Evolutionary conservation across 345 rosid species (phyloP), one percentile per base, ranked within the genome.

Genomic region (Eucalyptus paniculata): DNA sequence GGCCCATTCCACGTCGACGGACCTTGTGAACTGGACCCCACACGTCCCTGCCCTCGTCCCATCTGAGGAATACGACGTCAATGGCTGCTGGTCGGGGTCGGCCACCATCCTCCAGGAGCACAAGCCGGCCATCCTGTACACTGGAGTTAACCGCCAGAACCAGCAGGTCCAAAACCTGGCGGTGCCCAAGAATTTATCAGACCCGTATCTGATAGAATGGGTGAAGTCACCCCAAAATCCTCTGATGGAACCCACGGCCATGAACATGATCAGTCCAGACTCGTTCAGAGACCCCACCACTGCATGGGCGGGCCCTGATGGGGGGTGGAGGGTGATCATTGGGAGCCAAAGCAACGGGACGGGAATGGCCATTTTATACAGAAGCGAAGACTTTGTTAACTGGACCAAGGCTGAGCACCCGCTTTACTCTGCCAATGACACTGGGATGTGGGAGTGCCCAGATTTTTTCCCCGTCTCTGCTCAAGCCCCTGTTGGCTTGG

Each of bases 371-470:
- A 77, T 91, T 87, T 53, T 93, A 54, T 95, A 94, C 60, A 88
- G 87, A 86, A 95, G 96, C 87, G 85, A 47, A 86, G 95, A 93
- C 80, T 95, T 94, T 77, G 88, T 80, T 47, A n/a, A 77, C 11
- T 95, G 96, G 96, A 58, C 86, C 11, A 89, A 88, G 72, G 90
- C 91, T 32, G 8, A 85, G 4, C 88, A 89, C 21, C 95, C 94
- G 2, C 83, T 94, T 8, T 91, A 94, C 54, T 92, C 94, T 3
- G 90, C 54, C 11, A 40, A 58, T 1, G 49, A 89, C 5, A 91
- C 96, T 0, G 95, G 94, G 4, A 95, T 93, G 94, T 95, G 93
- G 94, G 95, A 94, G 87, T 95, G 96, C 88, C 95, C 95, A 1
- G 96, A 95, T 90, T 95, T 95, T 81, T 95, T 62, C 49, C 95